These are phyloP conservation scores for Rhytidiadelphus loreus DNA, from an alignment of 225 moss, liverwort and hornwort genomes.

Conservation along the genomic window DNA sequence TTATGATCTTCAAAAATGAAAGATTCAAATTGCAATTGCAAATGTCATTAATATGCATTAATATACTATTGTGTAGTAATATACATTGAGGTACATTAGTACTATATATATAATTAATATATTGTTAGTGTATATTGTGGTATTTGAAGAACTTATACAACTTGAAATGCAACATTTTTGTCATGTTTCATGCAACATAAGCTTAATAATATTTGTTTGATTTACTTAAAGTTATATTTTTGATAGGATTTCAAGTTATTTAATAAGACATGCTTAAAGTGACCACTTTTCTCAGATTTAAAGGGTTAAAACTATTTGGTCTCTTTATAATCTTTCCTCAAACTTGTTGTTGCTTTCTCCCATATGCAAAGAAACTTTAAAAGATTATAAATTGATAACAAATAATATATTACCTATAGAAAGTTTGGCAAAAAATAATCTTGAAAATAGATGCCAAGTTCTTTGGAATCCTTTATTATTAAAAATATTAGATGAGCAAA, in stretches of 20 bases:
- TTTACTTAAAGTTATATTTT: background rate
- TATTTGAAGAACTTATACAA: background rate
- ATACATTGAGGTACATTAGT: background rate
- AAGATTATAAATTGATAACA: background rate
- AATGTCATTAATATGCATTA: rapidly evolving
- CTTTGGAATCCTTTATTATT: background rate
- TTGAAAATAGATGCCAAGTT: background rate
- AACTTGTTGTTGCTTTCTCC: background rate
- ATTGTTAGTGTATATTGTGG: background rate
- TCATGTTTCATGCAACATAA: rapidly evolving
- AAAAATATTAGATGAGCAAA: background rate
- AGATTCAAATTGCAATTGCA: background rate
- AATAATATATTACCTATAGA: background rate
- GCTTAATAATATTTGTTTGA: background rate
- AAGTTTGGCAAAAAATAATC: background rate
- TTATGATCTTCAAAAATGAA: background rate
- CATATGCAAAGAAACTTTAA: background rate
- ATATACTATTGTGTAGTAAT: no score
- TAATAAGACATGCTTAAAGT: background rate
- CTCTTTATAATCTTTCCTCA: background rate
- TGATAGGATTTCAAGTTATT: background rate
- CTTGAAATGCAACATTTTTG: background rate
- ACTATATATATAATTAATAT: background rate
- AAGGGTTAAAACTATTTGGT: background rate
- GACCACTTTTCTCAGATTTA: rapidly evolving